These are phyloP conservation scores for Hypocrella siamensis DNA, from an alignment of 2,329 filamentous ascomycete genomes.

Conservation along the genomic window DNA sequence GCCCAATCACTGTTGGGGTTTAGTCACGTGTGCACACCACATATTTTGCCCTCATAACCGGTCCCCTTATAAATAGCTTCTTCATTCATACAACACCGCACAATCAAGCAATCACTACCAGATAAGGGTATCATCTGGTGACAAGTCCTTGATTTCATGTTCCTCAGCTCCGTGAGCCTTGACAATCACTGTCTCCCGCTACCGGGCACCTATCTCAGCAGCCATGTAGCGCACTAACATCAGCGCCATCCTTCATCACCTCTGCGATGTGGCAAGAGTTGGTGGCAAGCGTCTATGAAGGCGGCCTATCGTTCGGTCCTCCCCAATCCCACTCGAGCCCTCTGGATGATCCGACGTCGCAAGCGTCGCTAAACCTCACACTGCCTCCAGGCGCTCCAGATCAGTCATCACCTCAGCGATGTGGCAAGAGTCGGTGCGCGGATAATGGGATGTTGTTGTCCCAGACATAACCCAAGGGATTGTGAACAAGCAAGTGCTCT, in stretches of 20 bases:
- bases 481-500: no score
- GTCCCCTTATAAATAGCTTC: no score
- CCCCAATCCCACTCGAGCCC: slow-evolving; percentile 28
- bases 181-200: slow-evolving; percentile 25
- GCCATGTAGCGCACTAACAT: slow-evolving; percentile 34
- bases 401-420: slow-evolving; percentile 49
- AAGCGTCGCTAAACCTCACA: slow-evolving; percentile 15
- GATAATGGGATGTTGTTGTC: neutral
- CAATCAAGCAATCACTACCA: no score
- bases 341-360: slow-evolving; percentile 16
- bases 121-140: no score
- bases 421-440: slow-evolving; percentile 54
- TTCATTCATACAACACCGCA: no score
- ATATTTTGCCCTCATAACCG: no score
- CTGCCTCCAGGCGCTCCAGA: no score
- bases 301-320: slow-evolving; percentile 46
- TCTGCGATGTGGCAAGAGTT: slow-evolving; percentile 62
- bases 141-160: no score
- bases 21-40: no score
- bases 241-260: slow-evolving; percentile 45
- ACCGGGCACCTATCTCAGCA: slow-evolving; percentile 32
- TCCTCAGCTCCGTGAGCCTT: no score
- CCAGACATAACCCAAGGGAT: no score
- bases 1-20: no score
- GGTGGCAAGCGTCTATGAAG: slow-evolving; percentile 53